phyloP scores from a whole-genome alignment of 1,284 basidiomycete genomes.

The Apiotrichum gracile region DNA sequence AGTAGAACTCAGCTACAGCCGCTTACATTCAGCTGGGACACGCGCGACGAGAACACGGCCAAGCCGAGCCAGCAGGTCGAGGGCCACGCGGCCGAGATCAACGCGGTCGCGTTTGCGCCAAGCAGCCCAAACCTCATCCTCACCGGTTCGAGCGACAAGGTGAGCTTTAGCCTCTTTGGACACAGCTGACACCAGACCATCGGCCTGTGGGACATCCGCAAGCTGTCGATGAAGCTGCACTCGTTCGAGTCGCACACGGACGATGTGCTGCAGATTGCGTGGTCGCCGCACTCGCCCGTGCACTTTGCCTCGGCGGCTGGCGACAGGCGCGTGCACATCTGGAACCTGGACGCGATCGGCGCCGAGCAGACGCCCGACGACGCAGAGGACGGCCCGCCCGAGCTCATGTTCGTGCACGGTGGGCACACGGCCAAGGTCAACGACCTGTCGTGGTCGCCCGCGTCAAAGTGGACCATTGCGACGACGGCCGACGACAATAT shows the following conservation, averaged over 20 bases:
- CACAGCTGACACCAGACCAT: conserved; percentile 55
- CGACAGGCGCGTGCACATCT: conserved; percentile 88
- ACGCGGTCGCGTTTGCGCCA: conserved; percentile 85
- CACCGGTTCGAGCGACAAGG: conserved; percentile 87
- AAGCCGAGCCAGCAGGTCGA: conserved; percentile 69
- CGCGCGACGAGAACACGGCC: conserved; percentile 57
- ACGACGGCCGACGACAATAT: conserved; percentile 53
- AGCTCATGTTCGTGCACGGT: conserved; percentile 86
- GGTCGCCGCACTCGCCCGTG: conserved; percentile 88
- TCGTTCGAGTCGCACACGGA: conserved; percentile 89
- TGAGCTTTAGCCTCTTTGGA: not conserved
- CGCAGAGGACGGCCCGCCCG: conserved; percentile 91
- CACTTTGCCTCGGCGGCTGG: conserved; percentile 88
- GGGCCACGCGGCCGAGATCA: conserved; percentile 86
- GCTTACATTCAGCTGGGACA: conserved; percentile 72
- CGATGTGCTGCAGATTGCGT: conserved; percentile 87
- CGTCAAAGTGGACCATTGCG: conserved; percentile 47
- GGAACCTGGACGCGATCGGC: conserved; percentile 91
- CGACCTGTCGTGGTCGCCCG: conserved; percentile 48
- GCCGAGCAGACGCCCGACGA: conserved; percentile 96
- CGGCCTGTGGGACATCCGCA: conserved; percentile 81
- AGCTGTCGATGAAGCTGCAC: conserved; percentile 74
- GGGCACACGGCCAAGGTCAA: conserved; percentile 53
- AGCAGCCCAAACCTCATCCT: conserved; percentile 75
- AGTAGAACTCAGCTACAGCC: conserved; percentile 26